Evolutionary conservation across 768 basidiomycete species (phyloP).

Genomic region (Saitozyma sp.): DNA sequence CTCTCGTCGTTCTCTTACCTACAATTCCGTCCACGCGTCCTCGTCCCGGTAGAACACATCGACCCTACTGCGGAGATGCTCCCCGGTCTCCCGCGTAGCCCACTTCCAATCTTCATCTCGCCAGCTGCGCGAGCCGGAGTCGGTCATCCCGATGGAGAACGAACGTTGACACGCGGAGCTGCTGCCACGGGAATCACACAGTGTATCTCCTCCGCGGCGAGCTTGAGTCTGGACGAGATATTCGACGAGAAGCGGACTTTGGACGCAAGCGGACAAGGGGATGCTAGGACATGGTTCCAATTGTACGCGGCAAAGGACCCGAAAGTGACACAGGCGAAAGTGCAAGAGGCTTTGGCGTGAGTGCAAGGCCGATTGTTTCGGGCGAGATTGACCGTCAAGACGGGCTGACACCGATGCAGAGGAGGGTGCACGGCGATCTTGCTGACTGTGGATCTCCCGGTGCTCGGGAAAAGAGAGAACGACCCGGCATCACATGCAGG

Average conservation of each 20-base stretch:
- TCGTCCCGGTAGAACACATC: slow-evolving; percentile 46
- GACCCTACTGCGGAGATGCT: slow-evolving; percentile 48
- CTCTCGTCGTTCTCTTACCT: too few relatives aligned
- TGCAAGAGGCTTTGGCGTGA: too few relatives aligned
- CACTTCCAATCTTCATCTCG: slow-evolving; percentile 47
- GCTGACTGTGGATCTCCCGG: slow-evolving; percentile 51
- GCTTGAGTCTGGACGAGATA: too few relatives aligned
- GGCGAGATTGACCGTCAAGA: slow-evolving; percentile 35
- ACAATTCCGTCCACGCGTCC: slow-evolving; percentile 47
- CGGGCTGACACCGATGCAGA: too few relatives aligned
- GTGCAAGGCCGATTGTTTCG: slow-evolving; percentile 19
- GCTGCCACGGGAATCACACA: slow-evolving; percentile 40
- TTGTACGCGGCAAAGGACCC: slow-evolving; percentile 41
- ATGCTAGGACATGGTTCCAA: neutral
- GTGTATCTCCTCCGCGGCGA: slow-evolving; percentile 30
- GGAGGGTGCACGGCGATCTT: slow-evolving; percentile 48
- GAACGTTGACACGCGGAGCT: slow-evolving; percentile 46
- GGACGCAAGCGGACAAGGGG: neutral
- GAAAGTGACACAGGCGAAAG: slow-evolving; percentile 35
- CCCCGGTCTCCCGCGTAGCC: slow-evolving; percentile 37
- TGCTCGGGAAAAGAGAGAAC: slow-evolving; percentile 50
- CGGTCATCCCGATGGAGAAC: slow-evolving; percentile 53
- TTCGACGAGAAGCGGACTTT: neutral
- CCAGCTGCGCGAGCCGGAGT: slow-evolving; percentile 55
- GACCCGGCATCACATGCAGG: slow-evolving; percentile 46